A percentile compares a stretch with the other conserved stretches of the same genome.
Evolutionary conservation across 352 stramenopile species (phyloP).

Genomic region (Aphanomyces cochlioides): DNA sequence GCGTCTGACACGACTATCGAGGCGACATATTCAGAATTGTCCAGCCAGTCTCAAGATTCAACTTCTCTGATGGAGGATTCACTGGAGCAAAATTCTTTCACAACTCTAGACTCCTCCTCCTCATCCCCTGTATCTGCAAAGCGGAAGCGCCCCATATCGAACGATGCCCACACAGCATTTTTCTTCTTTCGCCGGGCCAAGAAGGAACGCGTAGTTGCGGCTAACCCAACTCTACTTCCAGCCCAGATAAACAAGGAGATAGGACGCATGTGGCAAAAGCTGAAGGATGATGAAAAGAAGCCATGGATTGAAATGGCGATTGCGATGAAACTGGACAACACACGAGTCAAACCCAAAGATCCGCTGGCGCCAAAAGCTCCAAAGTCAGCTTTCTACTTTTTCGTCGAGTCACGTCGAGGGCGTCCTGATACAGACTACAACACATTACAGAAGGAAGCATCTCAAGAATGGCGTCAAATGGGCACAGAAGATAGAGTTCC

Average conservation of each 20-base stretch:
- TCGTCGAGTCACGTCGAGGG: constrained; percentile 51
- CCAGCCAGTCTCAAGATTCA: not conserved
- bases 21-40: not conserved
- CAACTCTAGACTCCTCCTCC: not conserved
- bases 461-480: constrained; percentile 39
- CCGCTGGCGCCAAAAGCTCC: constrained; percentile 42
- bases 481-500: constrained; percentile 34
- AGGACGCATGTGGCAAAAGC: not conserved
- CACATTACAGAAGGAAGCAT: constrained; percentile 55
- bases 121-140: not conserved
- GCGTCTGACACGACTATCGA: not conserved
- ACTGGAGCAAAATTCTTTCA: not conserved
- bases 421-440: constrained; percentile 54
- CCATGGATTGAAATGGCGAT: constrained; percentile 8
- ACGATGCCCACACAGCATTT: not conserved
- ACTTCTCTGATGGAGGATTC: not conserved
- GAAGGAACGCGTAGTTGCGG: not conserved
- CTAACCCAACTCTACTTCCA: not conserved
- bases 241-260: not conserved
- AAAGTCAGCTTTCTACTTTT: constrained; percentile 59
- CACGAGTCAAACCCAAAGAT: constrained; percentile 32
- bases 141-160: not conserved
- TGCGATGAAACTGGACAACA: not conserved
- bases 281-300: not conserved
- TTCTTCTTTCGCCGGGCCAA: constrained; percentile 17